Base-by-base conservation (phyloP, 768 basidiomycete species). In the Mycena crocata region DNA sequence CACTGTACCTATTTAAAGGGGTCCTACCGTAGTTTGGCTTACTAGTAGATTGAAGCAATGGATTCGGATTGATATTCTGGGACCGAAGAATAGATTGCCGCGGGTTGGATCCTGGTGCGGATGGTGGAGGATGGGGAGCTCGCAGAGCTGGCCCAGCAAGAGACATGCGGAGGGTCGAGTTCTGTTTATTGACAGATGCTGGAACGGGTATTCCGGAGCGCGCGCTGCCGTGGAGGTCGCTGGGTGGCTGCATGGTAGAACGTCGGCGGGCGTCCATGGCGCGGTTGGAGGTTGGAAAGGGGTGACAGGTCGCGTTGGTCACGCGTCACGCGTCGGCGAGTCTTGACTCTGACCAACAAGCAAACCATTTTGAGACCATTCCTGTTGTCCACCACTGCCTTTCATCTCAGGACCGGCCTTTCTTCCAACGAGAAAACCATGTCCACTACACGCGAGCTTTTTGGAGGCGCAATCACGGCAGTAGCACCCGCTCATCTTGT, bases 381-480 rank as follows among this genome's bases (percentile, higher is more conserved):
- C n/a, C n/a, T n/a, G n/a, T n/a, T n/a, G n/a, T n/a, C n/a, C n/a
- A n/a, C n/a, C n/a, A n/a, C n/a, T n/a, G n/a, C n/a, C n/a, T n/a
- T n/a, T n/a, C n/a, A n/a, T n/a, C n/a, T n/a, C n/a, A n/a, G n/a
- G n/a, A n/a, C n/a, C n/a, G n/a, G n/a, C n/a, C n/a, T n/a, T n/a
- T n/a, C n/a, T n/a, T n/a, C n/a, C n/a, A n/a, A n/a, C n/a, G n/a
- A n/a, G n/a, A n/a, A n/a, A n/a, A n/a, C n/a, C 21, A 76, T 75
- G 72, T 40, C 66, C 34, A 71, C 75, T 39, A 74, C 70, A 23
- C 83, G 85, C 68, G 76, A 84, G 8, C 86, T 99, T 0, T 99
- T 96, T 78, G 97, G 95, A 5, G 96, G 95, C 15, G 94, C 93
- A 15, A 94, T 99, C 64, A 85, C 82, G 8, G 84, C 87, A 12